phyloP scores from a whole-genome alignment of 129 eudicot species.

The Dittrichia graveolens region DNA sequence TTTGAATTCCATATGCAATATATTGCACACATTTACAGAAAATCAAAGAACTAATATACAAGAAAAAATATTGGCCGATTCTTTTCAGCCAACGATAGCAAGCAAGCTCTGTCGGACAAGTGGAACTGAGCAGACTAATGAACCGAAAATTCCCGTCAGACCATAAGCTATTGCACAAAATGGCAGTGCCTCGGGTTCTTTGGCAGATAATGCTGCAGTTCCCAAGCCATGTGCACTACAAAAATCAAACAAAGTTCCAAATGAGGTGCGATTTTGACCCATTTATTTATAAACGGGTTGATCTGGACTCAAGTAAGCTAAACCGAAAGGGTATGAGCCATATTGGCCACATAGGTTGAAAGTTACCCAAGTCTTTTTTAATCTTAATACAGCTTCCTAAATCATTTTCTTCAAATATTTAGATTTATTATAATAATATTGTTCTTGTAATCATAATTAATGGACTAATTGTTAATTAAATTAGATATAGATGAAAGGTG shows the following conservation, averaged over 20 bases:
- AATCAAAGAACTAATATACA: not conserved
- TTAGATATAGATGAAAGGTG: too few species aligned
- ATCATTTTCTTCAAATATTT: too few species aligned
- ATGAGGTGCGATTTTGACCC: conserved; percentile 1
- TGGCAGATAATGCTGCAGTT: conserved; percentile 97
- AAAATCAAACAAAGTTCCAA: conserved; percentile 13
- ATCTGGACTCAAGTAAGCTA: too few species aligned
- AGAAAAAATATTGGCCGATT: not conserved
- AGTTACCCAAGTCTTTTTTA: not conserved
- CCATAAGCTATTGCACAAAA: conserved; percentile 98
- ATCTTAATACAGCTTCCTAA: too few species aligned
- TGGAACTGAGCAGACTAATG: conserved; percentile 88
- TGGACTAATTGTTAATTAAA: too few species aligned
- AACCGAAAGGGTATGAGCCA: too few species aligned
- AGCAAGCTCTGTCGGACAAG: conserved; percentile 90
- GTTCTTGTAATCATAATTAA: not conserved
- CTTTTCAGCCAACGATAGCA: conserved; percentile 76
- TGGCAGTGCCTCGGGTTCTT: conserved; percentile 99
- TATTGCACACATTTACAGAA: conserved; percentile 23
- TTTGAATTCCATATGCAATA: not conserved
- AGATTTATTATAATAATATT: not conserved
- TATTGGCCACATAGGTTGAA: too few species aligned
- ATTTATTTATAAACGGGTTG: too few species aligned
- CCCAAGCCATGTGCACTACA: conserved; percentile 97
- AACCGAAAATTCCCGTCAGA: conserved; percentile 91